phyloP scores from a whole-genome alignment of 2,329 filamentous ascomycete genomes.

The Zymoseptoria passerinii region DNA sequence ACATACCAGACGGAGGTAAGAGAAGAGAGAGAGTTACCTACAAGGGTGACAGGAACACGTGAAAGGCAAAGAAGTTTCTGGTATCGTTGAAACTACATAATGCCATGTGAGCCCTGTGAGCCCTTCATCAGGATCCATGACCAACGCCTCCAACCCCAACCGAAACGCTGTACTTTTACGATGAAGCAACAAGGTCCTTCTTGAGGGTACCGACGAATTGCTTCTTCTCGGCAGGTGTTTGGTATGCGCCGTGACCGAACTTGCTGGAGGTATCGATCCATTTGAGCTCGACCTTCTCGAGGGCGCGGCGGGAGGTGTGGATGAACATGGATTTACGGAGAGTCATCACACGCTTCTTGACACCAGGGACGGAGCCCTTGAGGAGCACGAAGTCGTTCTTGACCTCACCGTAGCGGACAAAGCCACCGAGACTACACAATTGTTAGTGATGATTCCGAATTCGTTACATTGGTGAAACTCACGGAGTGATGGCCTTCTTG shows the following conservation, averaged over 20 bases:
- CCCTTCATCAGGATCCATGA: conserved; percentile 8
- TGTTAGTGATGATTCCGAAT: conserved; percentile 28
- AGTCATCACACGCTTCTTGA: conserved; percentile 99
- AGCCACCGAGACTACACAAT: conserved; percentile 75
- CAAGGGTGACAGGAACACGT: background rate
- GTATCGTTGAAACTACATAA: conserved; percentile 13
- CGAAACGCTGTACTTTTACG: conserved; percentile 15
- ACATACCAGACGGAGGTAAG: background rate
- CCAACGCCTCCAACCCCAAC: conserved; percentile 5
- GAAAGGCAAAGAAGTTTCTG: conserved; percentile 8
- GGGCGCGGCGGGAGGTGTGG: conserved; percentile 88
- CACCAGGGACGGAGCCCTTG: conserved; percentile 95
- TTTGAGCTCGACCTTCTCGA: conserved; percentile 99
- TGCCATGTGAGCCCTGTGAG: conserved; percentile 8
- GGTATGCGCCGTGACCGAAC: conserved; percentile 99
- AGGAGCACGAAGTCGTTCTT: conserved; percentile 98
- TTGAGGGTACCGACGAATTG: conserved; percentile 97
- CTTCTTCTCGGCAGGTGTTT: conserved; percentile 97
- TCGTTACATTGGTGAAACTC: conserved; percentile 45
- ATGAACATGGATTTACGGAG: conserved; percentile 98
- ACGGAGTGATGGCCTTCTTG: conserved; percentile 99
- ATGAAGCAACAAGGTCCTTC: conserved; percentile 67
- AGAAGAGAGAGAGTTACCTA: background rate
- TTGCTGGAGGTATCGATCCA: conserved; percentile 99
- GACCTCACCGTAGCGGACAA: conserved; percentile 98